Evolutionary conservation across 768 basidiomycete species (phyloP), one percentile per base, ranked within the genome.

Genomic region (Pulveroboletus sp.): DNA sequence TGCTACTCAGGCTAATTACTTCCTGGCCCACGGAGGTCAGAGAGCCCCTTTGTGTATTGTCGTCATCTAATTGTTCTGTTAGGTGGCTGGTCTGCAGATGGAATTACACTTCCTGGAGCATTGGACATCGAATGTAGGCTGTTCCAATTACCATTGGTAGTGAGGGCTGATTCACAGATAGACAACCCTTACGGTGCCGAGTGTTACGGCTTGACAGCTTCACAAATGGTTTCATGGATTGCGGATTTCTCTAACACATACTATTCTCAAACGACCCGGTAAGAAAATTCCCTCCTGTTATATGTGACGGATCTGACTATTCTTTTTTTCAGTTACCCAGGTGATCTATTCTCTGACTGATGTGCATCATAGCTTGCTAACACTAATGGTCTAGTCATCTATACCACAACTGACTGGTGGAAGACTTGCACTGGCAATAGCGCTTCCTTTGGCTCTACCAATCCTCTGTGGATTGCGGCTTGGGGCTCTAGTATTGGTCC

Each of bases 401-500:
- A 84, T 55, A 79, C 79, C 27, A 81, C 78, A 4, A 83, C 80
- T 10, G 70, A 76, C 61, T 86, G 84, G 84, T 86, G 84, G 84
- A 77, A 57, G 9, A 73, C 71, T 8, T 86, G 84, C 63, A 86
- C 84, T 3, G 81, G 78, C 0, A 79, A 82, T 61, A 79, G 74
- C 48, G 66, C 69, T 13, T 67, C 65, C 5, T 85, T 86, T 54
- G 73, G 60, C 1, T 47, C 58, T 4, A 75, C 68, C 47, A 82
- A 77, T 60, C 81, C 83, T 3, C 69, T 86, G 3, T 84, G 81
- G 81, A 72, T 85, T 39, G 83, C 84, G 2, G 64, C 69, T 26
- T 84, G 73, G 39, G 61, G 77, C 5, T 76, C 79, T 8, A 55
- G 63, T 24, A 63, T 78, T 17, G 82, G 81, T 3, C 57, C 77